Conservation (phyloP, 2,329 filamentous ascomycete species). For the Colletotrichum sp. region DNA sequence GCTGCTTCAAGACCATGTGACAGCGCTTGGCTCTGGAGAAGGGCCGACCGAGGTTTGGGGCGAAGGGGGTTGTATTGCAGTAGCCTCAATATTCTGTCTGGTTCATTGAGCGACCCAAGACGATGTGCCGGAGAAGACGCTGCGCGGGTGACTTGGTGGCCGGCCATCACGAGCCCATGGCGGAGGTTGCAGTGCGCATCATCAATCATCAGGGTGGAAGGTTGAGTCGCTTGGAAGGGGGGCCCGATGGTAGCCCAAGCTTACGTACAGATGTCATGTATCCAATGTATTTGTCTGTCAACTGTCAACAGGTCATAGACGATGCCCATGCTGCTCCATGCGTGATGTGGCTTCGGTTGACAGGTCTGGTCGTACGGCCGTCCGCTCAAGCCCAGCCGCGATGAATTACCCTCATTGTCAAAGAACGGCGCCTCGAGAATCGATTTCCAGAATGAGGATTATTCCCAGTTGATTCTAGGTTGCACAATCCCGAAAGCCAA, state of each 20-base stretch:
- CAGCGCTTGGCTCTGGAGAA: conserved; percentile 14
- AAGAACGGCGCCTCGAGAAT: neutral
- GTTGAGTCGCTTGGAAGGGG: neutral
- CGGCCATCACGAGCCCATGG: neutral
- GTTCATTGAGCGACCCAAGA: neutral
- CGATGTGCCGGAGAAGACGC: neutral
- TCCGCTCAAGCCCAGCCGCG: neutral
- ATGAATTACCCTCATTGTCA: neutral
- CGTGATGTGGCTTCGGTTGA: conserved; percentile 7
- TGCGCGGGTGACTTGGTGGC: neutral
- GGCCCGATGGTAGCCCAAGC: neutral
- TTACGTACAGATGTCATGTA: neutral
- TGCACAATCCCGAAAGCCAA: neutral
- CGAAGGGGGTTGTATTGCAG: conserved; percentile 11
- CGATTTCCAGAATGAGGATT: neutral
- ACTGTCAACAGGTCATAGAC: neutral
- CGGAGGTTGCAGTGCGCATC: neutral
- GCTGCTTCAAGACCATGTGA: neutral
- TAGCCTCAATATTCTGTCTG: neutral
- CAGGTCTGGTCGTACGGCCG: conserved; percentile 9
- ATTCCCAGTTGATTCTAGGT: neutral
- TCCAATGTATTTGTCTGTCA: neutral
- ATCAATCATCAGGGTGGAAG: neutral
- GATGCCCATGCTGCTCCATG: neutral
- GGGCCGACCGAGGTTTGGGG: conserved; percentile 4